Conservation (phyloP, 1,284 basidiomycete genomes). For the Erythrobasidium hasegawianum region DNA sequence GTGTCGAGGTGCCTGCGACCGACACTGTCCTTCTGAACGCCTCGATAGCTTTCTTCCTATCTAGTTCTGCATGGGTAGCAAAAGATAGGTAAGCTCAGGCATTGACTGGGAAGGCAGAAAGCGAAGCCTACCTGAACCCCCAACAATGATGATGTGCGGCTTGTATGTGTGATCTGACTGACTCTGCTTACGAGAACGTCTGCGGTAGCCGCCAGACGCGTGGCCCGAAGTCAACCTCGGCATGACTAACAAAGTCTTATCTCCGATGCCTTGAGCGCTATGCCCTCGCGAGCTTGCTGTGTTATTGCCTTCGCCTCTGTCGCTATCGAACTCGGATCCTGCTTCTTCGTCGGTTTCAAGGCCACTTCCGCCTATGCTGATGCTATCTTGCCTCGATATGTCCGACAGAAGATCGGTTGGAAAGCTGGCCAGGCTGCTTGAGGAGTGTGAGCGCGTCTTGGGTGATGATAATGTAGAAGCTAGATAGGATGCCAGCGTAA, state of each 20-base stretch:
- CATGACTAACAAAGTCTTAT: conserved; percentile 4
- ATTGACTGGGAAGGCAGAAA: neutral
- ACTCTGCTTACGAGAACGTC: neutral
- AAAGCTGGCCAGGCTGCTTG: conserved; percentile 30
- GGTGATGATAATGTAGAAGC: conserved; percentile 25
- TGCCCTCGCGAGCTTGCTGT: too few relatives aligned
- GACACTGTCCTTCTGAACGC: too few relatives aligned
- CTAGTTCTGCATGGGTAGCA: too few relatives aligned
- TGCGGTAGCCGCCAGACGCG: neutral
- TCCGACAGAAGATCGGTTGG: conserved; percentile 30
- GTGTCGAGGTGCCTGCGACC: too few relatives aligned
- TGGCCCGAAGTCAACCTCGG: conserved; percentile 5
- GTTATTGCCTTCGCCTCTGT: conserved; percentile 3
- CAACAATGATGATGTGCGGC: conserved; percentile 7
- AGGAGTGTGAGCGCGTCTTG: conserved; percentile 31
- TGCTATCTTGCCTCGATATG: conserved; percentile 13
- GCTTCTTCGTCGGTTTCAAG: conserved; percentile 19
- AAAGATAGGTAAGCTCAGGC: too few relatives aligned
- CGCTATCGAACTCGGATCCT: conserved; percentile 24
- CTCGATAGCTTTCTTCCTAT: too few relatives aligned
- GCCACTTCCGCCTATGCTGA: conserved; percentile 3
- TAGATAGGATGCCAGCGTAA: conserved; percentile 28
- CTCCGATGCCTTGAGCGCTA: neutral
- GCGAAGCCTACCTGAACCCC: conserved; percentile 14
- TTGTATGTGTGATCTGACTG: too few relatives aligned